Conservation (phyloP, 371 early-diverging fungal species). For the Syncephalis plumigaleata region DNA sequence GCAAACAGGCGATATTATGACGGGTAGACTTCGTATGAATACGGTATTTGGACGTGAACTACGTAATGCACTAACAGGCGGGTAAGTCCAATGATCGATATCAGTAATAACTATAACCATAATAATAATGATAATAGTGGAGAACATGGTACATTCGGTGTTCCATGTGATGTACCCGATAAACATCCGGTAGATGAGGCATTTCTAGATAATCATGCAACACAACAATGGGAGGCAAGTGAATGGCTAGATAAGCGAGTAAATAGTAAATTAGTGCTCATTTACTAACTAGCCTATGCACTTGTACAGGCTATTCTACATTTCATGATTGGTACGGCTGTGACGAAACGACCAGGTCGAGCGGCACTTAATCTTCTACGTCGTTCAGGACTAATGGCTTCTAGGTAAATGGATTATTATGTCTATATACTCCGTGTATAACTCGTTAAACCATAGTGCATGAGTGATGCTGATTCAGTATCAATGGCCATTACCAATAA, state of each 20-base stretch:
- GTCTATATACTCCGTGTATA: not conserved
- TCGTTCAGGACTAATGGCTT: slow-evolving; percentile 61
- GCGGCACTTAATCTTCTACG: slow-evolving; percentile 62
- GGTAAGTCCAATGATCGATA: slow-evolving; percentile 22
- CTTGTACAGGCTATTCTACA: slow-evolving; percentile 61
- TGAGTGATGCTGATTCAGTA: slow-evolving; percentile 6
- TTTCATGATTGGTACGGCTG: slow-evolving; percentile 84
- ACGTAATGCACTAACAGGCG: slow-evolving; percentile 77
- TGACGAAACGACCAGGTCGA: slow-evolving; percentile 39
- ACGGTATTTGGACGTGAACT: slow-evolving; percentile 57
- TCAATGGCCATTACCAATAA: slow-evolving; percentile 68
- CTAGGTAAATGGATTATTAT: slow-evolving; percentile 12
- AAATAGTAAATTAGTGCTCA: not conserved
- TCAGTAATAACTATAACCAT: not conserved
- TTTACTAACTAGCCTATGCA: not conserved
- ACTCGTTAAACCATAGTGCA: not conserved
- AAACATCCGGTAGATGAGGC: slow-evolving; percentile 45
- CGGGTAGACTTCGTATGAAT: slow-evolving; percentile 29
- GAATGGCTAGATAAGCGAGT: not conserved
- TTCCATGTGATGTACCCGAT: slow-evolving; percentile 40
- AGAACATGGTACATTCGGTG: slow-evolving; percentile 64
- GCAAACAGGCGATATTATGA: slow-evolving; percentile 14
- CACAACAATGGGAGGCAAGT: slow-evolving; percentile 65
- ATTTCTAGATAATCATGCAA: slow-evolving; percentile 65
- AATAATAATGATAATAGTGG: slow-evolving; percentile 26